Conservation (phyloP, 2,329 filamentous ascomycete genomes). For the Cylindrodendrum hubeiense region DNA sequence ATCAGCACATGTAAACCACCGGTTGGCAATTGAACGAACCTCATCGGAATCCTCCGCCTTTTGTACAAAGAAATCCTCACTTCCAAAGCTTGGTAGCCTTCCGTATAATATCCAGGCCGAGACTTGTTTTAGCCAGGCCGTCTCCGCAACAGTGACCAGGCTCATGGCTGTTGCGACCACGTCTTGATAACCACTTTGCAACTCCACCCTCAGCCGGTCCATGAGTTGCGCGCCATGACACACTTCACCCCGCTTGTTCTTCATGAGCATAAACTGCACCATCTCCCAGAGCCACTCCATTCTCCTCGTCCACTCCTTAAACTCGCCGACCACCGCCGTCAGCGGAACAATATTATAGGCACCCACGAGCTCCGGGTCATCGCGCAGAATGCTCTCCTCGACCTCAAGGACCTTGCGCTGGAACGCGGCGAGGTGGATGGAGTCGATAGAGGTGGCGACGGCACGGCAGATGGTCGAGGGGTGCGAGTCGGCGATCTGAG, state of each 20-base stretch:
- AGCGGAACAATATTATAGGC: constrained; percentile 94
- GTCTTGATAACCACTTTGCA: constrained; percentile 90
- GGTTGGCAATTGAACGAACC: constrained; percentile 43
- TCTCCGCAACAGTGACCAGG: constrained; percentile 84
- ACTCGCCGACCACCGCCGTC: constrained; percentile 85
- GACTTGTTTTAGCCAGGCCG: constrained; percentile 90
- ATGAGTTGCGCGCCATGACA: constrained; percentile 82
- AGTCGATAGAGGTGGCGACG: constrained; percentile 81
- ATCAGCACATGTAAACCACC: constrained; percentile 18
- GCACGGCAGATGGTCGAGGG: constrained; percentile 88
- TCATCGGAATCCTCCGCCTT: constrained; percentile 57
- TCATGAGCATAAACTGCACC: constrained; percentile 73
- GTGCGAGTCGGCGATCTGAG: constrained; percentile 77
- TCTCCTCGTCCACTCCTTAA: constrained; percentile 85
- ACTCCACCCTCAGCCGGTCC: constrained; percentile 78
- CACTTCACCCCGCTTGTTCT: constrained; percentile 47
- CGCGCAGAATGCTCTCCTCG: constrained; percentile 80
- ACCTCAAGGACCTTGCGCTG: constrained; percentile 88
- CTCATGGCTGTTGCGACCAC: constrained; percentile 82
- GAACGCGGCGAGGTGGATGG: constrained; percentile 82
- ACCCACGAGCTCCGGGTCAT: constrained; percentile 84
- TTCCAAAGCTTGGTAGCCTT: constrained; percentile 80
- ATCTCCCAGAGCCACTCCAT: constrained; percentile 89
- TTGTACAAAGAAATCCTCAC: constrained; percentile 88
- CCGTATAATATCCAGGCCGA: constrained; percentile 94